Percentiles rank a stretch among this genome's conserved stretches.
phyloP scores from a whole-genome alignment of 495 filamentous ascomycete genomes.

The Daldinia decipiens region DNA sequence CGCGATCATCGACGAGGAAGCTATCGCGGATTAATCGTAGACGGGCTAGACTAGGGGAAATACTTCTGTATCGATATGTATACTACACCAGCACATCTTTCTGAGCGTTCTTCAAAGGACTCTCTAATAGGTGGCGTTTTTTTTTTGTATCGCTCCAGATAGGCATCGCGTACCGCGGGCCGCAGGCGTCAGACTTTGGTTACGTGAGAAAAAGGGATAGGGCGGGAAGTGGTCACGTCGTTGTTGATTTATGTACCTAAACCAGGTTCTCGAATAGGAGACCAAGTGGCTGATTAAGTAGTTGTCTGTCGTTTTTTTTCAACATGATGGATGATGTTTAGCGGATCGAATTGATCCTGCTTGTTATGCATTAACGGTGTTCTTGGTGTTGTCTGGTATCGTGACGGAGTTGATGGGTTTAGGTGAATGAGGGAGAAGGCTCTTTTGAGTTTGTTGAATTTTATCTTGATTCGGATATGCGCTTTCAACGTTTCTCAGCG shows the following conservation, averaged over 20 bases:
- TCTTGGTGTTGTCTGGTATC: not conserved
- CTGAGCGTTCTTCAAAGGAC: constrained; percentile 16
- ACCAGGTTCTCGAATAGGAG: not conserved
- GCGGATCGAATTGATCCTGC: not conserved
- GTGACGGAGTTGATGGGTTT: not conserved
- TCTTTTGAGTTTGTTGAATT: not conserved
- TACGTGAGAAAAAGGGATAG: not conserved
- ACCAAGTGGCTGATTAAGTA: constrained; percentile 1
- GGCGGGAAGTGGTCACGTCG: not conserved
- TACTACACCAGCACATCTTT: constrained; percentile 14
- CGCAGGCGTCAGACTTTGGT: constrained; percentile 2
- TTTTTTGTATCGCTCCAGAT: constrained; percentile 1
- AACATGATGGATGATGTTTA: not conserved
- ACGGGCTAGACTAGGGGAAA: not conserved
- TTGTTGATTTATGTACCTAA: constrained; percentile 1
- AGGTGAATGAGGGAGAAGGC: not conserved
- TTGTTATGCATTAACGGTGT: not conserved
- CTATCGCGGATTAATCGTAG: constrained; percentile 44
- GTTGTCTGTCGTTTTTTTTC: not conserved
- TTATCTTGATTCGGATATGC: not conserved
- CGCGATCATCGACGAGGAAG: constrained; percentile 43
- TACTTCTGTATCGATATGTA: constrained; percentile 32
- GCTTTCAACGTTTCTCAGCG: not conserved
- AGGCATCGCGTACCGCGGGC: constrained; percentile 2
- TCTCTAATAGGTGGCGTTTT: not conserved